These are phyloP conservation scores for Rubia peregrina DNA, from an alignment of 305 asterid genomes.

Conservation along the genomic window DNA sequence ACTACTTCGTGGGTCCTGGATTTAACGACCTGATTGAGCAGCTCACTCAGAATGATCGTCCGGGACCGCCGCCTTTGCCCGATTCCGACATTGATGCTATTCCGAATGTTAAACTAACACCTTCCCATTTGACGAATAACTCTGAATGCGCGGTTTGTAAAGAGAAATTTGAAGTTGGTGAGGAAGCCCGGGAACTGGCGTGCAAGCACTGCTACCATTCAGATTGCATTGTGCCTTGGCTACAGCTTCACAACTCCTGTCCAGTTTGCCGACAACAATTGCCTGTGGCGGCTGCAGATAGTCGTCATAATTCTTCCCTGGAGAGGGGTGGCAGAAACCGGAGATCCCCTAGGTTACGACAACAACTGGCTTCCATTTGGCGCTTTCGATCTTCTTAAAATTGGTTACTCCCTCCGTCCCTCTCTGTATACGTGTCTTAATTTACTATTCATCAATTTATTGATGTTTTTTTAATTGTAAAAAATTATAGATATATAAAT, in stretches of 20 bases:
- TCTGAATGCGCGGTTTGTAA: constrained; percentile 86
- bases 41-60: constrained; percentile 70
- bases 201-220: constrained; percentile 79
- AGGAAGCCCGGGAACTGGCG: constrained; percentile 70
- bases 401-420: background rate
- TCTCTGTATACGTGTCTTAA: too few species aligned
- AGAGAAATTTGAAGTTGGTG: constrained; percentile 62
- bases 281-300: constrained; percentile 18
- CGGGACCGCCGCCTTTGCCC: constrained; percentile 75
- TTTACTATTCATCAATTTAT: too few species aligned
- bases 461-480: too few species aligned
- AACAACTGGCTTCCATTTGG: constrained; percentile 47
- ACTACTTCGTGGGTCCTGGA: constrained; percentile 53
- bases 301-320: constrained; percentile 17
- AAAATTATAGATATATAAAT: too few species aligned
- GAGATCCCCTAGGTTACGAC: constrained; percentile 53
- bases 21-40: constrained; percentile 60
- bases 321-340: constrained; percentile 24
- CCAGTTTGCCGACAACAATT: constrained; percentile 73
- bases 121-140: constrained; percentile 47
- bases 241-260: constrained; percentile 90
- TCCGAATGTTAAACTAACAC: constrained; percentile 43
- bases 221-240: constrained; percentile 90
- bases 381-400: constrained; percentile 37
- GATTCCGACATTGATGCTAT: constrained; percentile 47